Evolutionary conservation across 1,284 basidiomycete genomes (phyloP).

Genomic region (Apiotrichum sp.): DNA sequence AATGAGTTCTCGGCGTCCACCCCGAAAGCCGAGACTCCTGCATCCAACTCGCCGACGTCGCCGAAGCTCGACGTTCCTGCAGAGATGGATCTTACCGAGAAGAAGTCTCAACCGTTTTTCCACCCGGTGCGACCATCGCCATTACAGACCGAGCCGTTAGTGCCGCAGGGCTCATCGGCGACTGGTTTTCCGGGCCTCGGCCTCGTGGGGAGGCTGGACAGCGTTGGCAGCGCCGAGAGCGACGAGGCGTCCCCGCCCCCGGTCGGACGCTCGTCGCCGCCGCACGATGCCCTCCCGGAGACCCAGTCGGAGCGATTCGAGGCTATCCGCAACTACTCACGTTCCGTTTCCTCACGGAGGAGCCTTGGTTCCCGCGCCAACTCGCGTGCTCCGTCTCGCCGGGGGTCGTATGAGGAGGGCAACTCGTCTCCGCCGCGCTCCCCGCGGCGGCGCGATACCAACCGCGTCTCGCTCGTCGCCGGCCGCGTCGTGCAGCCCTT

Average conservation of each 20-base stretch:
- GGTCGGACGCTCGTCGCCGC: constrained; percentile 6
- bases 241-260: neutral
- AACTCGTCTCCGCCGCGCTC: constrained; percentile 26
- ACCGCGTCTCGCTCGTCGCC: constrained; percentile 43
- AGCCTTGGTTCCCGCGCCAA: constrained; percentile 1
- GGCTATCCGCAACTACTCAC: constrained; percentile 34
- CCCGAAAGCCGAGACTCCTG: neutral
- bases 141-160: constrained; percentile 20
- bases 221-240: neutral
- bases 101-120: neutral
- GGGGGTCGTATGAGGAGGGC: constrained; percentile 9
- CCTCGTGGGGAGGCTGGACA: neutral
- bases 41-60: neutral
- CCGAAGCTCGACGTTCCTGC: neutral
- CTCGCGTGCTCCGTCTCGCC: constrained; percentile 11
- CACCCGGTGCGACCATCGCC: constrained; percentile 20
- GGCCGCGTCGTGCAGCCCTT: constrained; percentile 45
- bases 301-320: constrained; percentile 24
- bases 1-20: neutral
- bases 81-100: neutral
- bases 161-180: too few relatives aligned
- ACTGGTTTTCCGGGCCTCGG: too few relatives aligned
- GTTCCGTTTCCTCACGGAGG: constrained; percentile 7
- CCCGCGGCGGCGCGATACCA: constrained; percentile 40
- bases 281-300: constrained; percentile 7